Percentiles rank a stretch among this genome's conserved stretches.
Conservation (phyloP, 1,139 yeast species). For the Insectozyma bohioensis region DNA sequence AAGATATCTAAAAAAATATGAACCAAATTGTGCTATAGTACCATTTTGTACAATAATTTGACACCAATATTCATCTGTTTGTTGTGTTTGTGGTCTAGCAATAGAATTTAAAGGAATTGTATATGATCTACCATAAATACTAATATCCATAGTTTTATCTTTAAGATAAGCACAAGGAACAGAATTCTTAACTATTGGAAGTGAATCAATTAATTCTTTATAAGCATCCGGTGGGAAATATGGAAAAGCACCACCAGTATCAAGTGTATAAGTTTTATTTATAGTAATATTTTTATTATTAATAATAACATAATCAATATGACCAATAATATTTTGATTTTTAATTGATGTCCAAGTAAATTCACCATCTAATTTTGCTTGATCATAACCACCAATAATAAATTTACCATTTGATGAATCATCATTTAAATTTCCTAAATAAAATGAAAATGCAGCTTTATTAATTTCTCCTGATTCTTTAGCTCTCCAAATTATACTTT, state of each 20-base stretch:
- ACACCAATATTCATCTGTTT: background rate
- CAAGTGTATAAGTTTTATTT: constrained; percentile 1
- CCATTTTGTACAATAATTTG: background rate
- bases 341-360: constrained; percentile 5
- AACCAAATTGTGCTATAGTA: constrained; percentile 2
- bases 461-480: constrained; percentile 5
- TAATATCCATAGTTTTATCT: too few relatives aligned
- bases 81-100: background rate
- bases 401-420: constrained; percentile 1
- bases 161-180: too few relatives aligned
- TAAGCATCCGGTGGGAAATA: too few relatives aligned
- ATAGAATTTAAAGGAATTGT: background rate
- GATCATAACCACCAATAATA: constrained; percentile 7
- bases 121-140: too few relatives aligned
- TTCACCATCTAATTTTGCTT: constrained; percentile 7
- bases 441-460: constrained; percentile 5
- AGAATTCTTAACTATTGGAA: too few relatives aligned
- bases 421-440: constrained; percentile 1
- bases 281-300: constrained; percentile 2
- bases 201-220: too few relatives aligned
- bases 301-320: background rate
- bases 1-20: constrained; percentile 5
- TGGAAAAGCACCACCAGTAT: constrained; percentile 8
- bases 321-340: constrained; percentile 1
- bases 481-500: constrained; percentile 3